phyloP scores from a whole-genome alignment of 208 protist species.

The Wallacemonas sp. region DNA sequence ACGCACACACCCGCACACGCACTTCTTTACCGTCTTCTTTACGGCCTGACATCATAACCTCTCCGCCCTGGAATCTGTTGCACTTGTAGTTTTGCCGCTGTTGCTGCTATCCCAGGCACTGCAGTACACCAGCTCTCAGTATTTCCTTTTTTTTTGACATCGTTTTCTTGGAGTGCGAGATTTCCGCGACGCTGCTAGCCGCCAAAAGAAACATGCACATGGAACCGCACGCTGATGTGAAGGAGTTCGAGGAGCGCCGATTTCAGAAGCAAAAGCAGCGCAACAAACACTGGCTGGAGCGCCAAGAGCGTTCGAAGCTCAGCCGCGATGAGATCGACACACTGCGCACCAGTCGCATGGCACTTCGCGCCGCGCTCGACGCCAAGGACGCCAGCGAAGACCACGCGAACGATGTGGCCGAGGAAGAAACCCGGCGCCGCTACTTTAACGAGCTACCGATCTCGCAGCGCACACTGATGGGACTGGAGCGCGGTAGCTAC shows the following conservation, averaged over 20 bases:
- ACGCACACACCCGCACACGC: no score
- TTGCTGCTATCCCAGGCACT: no score
- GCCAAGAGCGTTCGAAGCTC: conserved; percentile 76
- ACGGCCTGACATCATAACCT: no score
- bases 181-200: neutral
- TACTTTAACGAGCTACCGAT: conserved; percentile 90
- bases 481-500: conserved; percentile 91
- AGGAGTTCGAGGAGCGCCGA: conserved; percentile 43
- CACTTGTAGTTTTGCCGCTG: no score
- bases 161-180: no score
- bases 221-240: conserved; percentile 6
- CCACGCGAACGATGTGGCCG: conserved; percentile 39
- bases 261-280: conserved; percentile 44
- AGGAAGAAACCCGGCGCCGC: conserved; percentile 28
- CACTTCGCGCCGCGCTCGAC: conserved; percentile 51
- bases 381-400: conserved; percentile 31
- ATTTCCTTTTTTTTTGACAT: neutral
- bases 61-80: no score
- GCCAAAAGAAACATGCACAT: neutral
- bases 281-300: conserved; percentile 74
- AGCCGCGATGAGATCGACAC: conserved; percentile 68
- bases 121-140: neutral
- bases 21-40: no score
- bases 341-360: conserved; percentile 32
- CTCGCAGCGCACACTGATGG: conserved; percentile 89